Evolutionary conservation across 805 yeast genomes (phyloP), one percentile per base, ranked within the genome.

Genomic region (Suhomyces vadensis): DNA sequence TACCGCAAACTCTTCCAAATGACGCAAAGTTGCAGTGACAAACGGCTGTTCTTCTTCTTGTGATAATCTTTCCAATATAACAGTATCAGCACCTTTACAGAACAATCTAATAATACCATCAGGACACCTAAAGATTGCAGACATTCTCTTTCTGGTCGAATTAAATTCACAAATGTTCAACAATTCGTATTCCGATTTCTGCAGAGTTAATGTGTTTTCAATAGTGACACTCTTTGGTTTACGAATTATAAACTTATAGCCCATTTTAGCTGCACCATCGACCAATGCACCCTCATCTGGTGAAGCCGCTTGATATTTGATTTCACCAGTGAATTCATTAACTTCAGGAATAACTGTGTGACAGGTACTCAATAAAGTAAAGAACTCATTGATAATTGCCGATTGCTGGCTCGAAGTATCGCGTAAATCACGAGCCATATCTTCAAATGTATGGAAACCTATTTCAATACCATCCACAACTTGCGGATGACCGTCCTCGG

Each of bases 241-340:
- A 69, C 99, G 85, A 37, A 89, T 81, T 6, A 79, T 77, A 61
- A 94, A 95, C 50, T 77, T 82, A 61, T 85, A 94, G 0, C 97
- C 98, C 37, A 92, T 69, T 57, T 73, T 74, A 0, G 97, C 94
- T 13, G 96, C 98, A 46, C 99, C 99, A 56, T 91, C 90, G 2
- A 94, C 99, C 49, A 94, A 74, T 0, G 99, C 99, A 41, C 99
- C 99, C 71, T 95, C 99, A 69, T 94, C 99, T 0, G 99, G 99
- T 0, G 98, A 91, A 0, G 99, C 97, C 1, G 99, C 99, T 67
- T 94, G 99, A 63, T 95, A 94, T 62, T 88, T 91, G 50, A 94
- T 83, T 2, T 74, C 54, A 0, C 86, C 87, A 2, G 63, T 59
- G 44, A 70, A 71, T 1, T 74, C 82, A 48, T 75, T 76, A 14